Conservation (phyloP, 441 rosid species). For the Sinapis alba region DNA sequence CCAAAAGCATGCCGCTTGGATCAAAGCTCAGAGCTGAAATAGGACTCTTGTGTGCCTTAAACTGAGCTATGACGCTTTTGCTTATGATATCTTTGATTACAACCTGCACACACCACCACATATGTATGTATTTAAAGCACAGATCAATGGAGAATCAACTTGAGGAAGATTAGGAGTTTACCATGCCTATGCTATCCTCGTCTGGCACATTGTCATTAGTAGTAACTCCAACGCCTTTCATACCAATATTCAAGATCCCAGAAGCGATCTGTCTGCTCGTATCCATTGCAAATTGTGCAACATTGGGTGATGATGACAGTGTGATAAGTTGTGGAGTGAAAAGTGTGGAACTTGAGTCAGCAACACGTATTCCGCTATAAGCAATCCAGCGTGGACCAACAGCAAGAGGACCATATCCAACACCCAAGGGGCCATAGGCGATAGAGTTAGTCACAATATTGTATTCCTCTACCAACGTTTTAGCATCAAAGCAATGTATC, state of each 20-base stretch:
- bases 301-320: constrained; percentile 62
- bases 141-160: constrained; percentile 12
- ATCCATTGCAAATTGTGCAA: constrained; percentile 82
- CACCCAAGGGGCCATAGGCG: constrained; percentile 51
- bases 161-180: constrained; percentile 37
- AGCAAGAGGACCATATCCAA: constrained; percentile 92
- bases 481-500: constrained; percentile 82
- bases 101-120: constrained; percentile 56
- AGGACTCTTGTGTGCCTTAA: constrained; percentile 93
- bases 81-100: constrained; percentile 77
- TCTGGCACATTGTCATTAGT: constrained; percentile 65
- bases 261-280: constrained; percentile 89
- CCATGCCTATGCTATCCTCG: constrained; percentile 83
- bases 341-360: constrained; percentile 51
- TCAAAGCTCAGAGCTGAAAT: constrained; percentile 90
- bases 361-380: constrained; percentile 75
- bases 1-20: constrained; percentile 87
- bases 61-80: constrained; percentile 72
- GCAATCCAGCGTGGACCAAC: constrained; percentile 98
- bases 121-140: background rate
- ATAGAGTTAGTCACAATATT: constrained; percentile 73
- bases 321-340: constrained; percentile 69
- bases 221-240: constrained; percentile 49
- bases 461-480: constrained; percentile 62
- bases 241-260: constrained; percentile 46